These are phyloP conservation scores for Hibiscus syriacus DNA, from an alignment of 345 rosid species.

Conservation along the genomic window DNA sequence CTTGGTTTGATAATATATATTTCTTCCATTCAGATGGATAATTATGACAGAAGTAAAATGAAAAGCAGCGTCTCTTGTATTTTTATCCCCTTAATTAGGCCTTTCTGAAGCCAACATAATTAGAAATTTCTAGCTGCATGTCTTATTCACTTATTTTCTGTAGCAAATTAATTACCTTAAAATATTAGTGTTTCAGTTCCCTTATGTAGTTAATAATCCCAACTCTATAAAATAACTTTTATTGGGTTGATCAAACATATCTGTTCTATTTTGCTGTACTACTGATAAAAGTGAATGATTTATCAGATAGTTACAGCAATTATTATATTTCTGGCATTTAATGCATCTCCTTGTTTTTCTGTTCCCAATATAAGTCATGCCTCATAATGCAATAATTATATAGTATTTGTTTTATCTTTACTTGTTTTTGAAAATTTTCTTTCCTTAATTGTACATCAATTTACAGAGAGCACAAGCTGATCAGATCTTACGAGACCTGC, in stretches of 20 bases:
- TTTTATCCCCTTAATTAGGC: neutral
- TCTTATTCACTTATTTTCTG: neutral
- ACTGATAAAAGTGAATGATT: neutral
- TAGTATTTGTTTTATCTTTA: neutral
- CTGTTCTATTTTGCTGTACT: neutral
- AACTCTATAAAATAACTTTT: neutral
- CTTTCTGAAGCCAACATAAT: neutral
- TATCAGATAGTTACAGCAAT: neutral
- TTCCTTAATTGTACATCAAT: slow-evolving; percentile 13
- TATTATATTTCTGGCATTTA: neutral
- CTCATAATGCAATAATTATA: neutral
- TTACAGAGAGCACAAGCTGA: slow-evolving; percentile 89
- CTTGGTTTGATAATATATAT: neutral
- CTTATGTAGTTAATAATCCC: neutral
- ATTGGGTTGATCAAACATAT: neutral
- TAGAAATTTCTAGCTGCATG: neutral
- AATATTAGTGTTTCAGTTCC: too few relatives aligned
- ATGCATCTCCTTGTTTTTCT: neutral
- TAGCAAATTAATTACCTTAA: neutral
- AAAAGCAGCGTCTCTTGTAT: neutral
- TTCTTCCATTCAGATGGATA: neutral
- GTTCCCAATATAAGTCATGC: neutral
- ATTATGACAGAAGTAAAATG: neutral
- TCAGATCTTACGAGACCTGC: slow-evolving; percentile 90
- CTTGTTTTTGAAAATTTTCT: neutral